Conservation (phyloP, 345 rosid genomes). For the Rhizophora mangle region DNA sequence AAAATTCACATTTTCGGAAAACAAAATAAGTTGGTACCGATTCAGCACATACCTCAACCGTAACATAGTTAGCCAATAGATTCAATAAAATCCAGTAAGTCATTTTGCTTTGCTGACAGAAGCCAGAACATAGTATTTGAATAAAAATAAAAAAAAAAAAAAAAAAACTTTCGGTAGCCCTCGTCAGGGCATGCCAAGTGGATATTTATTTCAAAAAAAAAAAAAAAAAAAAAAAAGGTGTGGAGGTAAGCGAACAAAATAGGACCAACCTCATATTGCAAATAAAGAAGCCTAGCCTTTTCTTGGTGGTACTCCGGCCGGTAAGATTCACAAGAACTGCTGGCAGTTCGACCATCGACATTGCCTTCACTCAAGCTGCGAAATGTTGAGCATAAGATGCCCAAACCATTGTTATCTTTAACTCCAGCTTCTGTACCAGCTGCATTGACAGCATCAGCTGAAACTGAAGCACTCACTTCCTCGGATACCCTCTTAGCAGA, state of each 20-base stretch:
- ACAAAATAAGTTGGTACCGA: too few species aligned
- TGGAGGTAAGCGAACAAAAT: neutral
- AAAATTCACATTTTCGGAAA: too few species aligned
- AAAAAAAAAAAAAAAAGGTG: neutral
- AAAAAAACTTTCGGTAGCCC: too few species aligned
- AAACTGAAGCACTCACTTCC: conserved; percentile 23
- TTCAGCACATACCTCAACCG: too few species aligned
- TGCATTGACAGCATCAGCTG: conserved; percentile 14
- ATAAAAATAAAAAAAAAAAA: too few species aligned
- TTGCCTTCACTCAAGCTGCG: conserved; percentile 25
- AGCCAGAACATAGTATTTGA: too few species aligned
- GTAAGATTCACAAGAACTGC: conserved; percentile 30
- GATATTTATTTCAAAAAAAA: neutral
- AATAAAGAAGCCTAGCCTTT: conserved; percentile 51
- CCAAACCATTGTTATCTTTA: conserved; percentile 15
- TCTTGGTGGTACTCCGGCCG: conserved; percentile 51
- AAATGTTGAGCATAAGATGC: conserved; percentile 18
- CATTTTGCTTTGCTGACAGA: too few species aligned
- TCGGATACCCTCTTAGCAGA: conserved; percentile 16
- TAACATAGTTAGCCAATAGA: too few species aligned
- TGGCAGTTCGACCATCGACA: conserved; percentile 28
- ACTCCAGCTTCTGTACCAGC: conserved; percentile 12
- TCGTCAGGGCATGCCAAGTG: too few species aligned
- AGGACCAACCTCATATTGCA: conserved; percentile 61
- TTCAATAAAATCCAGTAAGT: too few species aligned